phyloP scores from a whole-genome alignment of 805 yeast species.

The Wickerhamiella lipophila region DNA sequence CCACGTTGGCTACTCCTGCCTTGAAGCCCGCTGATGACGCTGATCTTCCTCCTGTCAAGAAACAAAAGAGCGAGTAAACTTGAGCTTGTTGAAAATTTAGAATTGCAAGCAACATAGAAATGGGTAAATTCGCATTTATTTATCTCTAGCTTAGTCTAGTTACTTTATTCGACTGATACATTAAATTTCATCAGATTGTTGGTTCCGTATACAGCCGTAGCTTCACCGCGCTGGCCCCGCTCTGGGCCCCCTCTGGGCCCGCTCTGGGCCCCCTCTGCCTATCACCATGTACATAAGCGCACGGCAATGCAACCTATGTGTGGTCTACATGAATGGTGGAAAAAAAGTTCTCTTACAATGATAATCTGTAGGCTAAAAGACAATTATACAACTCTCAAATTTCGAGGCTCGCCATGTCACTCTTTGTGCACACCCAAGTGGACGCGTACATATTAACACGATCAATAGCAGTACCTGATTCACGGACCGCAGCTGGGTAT shows the following conservation, averaged over 20 bases:
- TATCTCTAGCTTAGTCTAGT: background rate
- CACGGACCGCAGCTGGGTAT: constrained; percentile 56
- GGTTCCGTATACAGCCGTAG: too few relatives aligned
- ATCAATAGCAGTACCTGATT: constrained; percentile 54
- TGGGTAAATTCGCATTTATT: constrained; percentile 13
- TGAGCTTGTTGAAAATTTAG: background rate
- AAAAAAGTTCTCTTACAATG: too few relatives aligned
- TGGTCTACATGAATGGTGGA: too few relatives aligned
- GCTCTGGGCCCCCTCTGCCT: too few relatives aligned
- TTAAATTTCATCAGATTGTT: too few relatives aligned
- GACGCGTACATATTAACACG: constrained; percentile 81
- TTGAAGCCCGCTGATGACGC: constrained; percentile 17
- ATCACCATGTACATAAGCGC: too few relatives aligned
- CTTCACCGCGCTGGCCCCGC: too few relatives aligned
- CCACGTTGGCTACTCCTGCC: constrained; percentile 34
- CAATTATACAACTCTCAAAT: too few relatives aligned
- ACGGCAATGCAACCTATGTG: too few relatives aligned
- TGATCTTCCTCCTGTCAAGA: constrained; percentile 25
- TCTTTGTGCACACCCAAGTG: constrained; percentile 69
- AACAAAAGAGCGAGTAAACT: constrained; percentile 24
- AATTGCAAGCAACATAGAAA: constrained; percentile 24
- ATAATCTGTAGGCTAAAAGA: too few relatives aligned
- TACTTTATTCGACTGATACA: background rate
- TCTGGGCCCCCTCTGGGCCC: too few relatives aligned
- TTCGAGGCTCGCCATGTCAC: constrained; percentile 2